A percentile compares a stretch with the other conserved stretches of the same genome.
Evolutionary conservation across 352 stramenopile genomes (phyloP).

Genomic region (Pythium brassicae): DNA sequence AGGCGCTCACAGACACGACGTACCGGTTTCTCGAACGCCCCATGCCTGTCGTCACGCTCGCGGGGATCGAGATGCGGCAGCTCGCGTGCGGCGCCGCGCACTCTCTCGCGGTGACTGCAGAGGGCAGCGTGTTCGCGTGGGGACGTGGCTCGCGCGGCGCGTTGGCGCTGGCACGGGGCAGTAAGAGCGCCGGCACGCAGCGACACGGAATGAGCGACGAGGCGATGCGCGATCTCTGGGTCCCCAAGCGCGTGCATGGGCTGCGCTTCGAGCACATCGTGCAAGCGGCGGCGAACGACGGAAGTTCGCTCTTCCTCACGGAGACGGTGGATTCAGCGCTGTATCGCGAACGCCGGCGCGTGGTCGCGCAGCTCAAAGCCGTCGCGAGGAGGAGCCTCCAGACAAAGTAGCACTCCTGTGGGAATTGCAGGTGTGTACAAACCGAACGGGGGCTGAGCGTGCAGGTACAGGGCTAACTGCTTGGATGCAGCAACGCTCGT

Average conservation of each 20-base stretch:
- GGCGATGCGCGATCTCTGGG: constrained; percentile 27
- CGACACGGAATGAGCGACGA: constrained; percentile 2
- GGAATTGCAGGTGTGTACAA: no score
- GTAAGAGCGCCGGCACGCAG: neutral
- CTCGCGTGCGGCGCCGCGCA: constrained; percentile 47
- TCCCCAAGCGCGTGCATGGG: constrained; percentile 33
- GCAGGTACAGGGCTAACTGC: no score
- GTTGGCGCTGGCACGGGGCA: constrained; percentile 22
- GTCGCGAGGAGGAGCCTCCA: constrained; percentile 15
- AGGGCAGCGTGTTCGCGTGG: constrained; percentile 58
- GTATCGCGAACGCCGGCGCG: constrained; percentile 40
- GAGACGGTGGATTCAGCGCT: constrained; percentile 31
- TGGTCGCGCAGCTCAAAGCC: constrained; percentile 42
- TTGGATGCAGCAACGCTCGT: neutral
- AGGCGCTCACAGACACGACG: constrained; percentile 57
- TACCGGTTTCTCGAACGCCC: constrained; percentile 53
- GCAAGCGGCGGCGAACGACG: constrained; percentile 48
- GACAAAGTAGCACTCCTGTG: no score
- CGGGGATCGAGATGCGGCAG: constrained; percentile 43
- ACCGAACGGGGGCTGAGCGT: no score
- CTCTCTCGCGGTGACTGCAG: constrained; percentile 43
- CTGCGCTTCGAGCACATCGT: constrained; percentile 50
- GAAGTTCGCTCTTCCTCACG: constrained; percentile 48
- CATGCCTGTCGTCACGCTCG: constrained; percentile 34
- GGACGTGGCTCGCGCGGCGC: constrained; percentile 43